A percentile compares a stretch with the other conserved stretches of the same genome.
Evolutionary conservation across 768 basidiomycete genomes (phyloP).

Genomic region (Fomitopsis pulvina): DNA sequence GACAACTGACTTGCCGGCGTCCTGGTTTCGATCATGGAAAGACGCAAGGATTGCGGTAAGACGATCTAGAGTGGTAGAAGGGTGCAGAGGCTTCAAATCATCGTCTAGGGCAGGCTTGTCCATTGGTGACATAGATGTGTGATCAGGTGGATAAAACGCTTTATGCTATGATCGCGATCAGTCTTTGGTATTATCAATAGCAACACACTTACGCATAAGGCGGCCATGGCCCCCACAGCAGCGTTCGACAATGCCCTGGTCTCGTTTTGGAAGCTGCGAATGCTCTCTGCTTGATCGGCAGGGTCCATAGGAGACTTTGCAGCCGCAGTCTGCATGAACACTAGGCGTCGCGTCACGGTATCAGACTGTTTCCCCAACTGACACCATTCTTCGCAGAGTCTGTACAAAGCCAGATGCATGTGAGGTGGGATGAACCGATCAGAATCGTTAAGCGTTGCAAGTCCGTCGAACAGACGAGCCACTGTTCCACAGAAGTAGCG

Average conservation of each 20-base stretch:
- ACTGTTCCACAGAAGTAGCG: slow-evolving; percentile 90
- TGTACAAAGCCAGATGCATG: slow-evolving; percentile 74
- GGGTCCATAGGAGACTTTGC: slow-evolving; percentile 49
- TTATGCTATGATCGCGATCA: slow-evolving; percentile 51
- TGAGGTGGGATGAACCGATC: slow-evolving; percentile 73
- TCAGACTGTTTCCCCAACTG: slow-evolving; percentile 75
- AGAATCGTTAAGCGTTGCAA: slow-evolving; percentile 61
- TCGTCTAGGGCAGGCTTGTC: slow-evolving; percentile 45
- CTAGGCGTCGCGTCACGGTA: slow-evolving; percentile 59
- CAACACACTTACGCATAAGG: slow-evolving; percentile 69
- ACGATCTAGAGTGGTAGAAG: slow-evolving; percentile 51
- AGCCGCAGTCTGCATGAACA: slow-evolving; percentile 64
- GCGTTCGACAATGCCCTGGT: slow-evolving; percentile 69
- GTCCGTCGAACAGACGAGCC: slow-evolving; percentile 76
- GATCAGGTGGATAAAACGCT: slow-evolving; percentile 64
- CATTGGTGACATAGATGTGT: slow-evolving; percentile 53
- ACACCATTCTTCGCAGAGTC: slow-evolving; percentile 92
- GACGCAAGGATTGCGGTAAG: slow-evolving; percentile 65
- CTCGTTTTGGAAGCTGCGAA: slow-evolving; percentile 63
- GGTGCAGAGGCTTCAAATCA: slow-evolving; percentile 45
- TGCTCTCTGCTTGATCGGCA: slow-evolving; percentile 34
- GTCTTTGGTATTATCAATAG: neutral
- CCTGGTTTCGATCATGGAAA: slow-evolving; percentile 40
- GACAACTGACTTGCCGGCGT: slow-evolving; percentile 56
- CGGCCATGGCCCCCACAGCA: slow-evolving; percentile 81